Evolutionary conservation across 2,329 filamentous ascomycete genomes (phyloP).

Genomic region (Fusarium subtropicale): DNA sequence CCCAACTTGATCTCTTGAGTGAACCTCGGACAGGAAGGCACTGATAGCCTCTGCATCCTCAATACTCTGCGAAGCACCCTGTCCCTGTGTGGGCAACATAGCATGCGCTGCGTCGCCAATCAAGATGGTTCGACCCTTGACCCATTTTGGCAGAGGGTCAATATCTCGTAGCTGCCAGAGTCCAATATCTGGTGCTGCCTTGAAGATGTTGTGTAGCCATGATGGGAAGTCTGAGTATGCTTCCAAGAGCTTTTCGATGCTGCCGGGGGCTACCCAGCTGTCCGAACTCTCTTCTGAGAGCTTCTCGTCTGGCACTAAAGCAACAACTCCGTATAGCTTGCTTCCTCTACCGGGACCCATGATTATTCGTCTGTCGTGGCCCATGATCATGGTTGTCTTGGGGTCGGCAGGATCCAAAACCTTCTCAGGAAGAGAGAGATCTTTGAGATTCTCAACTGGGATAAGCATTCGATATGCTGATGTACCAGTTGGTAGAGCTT

Average conservation of each 20-base stretch:
- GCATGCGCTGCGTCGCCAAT: slow-evolving; percentile 21
- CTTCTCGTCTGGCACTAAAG: slow-evolving; percentile 37
- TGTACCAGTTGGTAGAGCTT: slow-evolving; percentile 34
- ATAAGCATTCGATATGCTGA: slow-evolving; percentile 43
- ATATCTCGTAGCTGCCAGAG: slow-evolving; percentile 25
- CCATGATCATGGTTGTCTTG: slow-evolving; percentile 40
- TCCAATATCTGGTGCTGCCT: not conserved
- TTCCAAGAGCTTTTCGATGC: slow-evolving; percentile 33
- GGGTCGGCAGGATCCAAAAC: slow-evolving; percentile 22
- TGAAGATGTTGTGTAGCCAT: slow-evolving; percentile 19
- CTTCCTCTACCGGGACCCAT: slow-evolving; percentile 37
- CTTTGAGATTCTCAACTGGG: slow-evolving; percentile 27
- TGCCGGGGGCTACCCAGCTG: slow-evolving; percentile 40
- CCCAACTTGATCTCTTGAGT: not conserved
- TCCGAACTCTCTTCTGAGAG: slow-evolving; percentile 34
- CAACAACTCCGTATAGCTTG: slow-evolving; percentile 40
- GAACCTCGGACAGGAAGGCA: not conserved
- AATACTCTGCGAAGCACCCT: slow-evolving; percentile 20
- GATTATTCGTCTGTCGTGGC: slow-evolving; percentile 38
- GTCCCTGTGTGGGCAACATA: slow-evolving; percentile 19
- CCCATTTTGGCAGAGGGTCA: slow-evolving; percentile 14
- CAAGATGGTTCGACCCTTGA: slow-evolving; percentile 13
- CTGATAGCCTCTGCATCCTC: slow-evolving; percentile 17
- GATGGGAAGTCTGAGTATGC: slow-evolving; percentile 30
- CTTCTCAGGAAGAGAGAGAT: slow-evolving; percentile 16